Evolutionary conservation across 192 early-diverging fungal genomes (phyloP), one percentile per base, ranked within the genome.

Genomic region (Coemansia sp.): DNA sequence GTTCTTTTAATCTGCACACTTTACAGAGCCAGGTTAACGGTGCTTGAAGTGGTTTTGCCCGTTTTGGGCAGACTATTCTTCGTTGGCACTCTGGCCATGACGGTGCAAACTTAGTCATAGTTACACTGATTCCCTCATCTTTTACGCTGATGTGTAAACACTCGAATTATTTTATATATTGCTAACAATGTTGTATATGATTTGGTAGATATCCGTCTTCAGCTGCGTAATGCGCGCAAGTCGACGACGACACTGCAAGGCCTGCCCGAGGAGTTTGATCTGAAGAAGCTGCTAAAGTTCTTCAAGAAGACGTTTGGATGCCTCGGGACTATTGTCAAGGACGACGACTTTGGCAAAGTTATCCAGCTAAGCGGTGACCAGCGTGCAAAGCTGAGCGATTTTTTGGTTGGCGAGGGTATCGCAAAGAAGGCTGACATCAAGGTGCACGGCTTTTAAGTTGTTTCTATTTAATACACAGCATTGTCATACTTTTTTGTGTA

Each of bases 281-380:
- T 88, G 66, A 96, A 96, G 85, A 86, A 86, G 59, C 82, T 98
- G 70, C 84, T 97, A 69, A 98, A 98, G 85, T 90, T 88, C 56
- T 94, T 98, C 73, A 98, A 96, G 85, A 95, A 95, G 84, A 82
- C 84, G 32, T 96, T 95, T 76, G 95, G 93, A 37, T 98, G 96
- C 86, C 95, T 94, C 82, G 96, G 96, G 43, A 94, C 86, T n/a
- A 82, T 98, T 38, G 88, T 96, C 37, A 83, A 93, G 67, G 94
- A 97, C 86, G 90, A 95, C 74, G 92, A 95, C 68, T 80, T 88
- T 60, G 96, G 95, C 24, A 83, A 92, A 59, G 89, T 95, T 62
- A 93, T 98, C 73, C 95, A 98, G 86, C 84, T 98, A 41, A 88
- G 90, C 54, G 96, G 96, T 55, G 96, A 98, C 85, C 95, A 98